Conservation (phyloP, 1,139 yeast genomes). For the Diutina pseudorugosa region DNA sequence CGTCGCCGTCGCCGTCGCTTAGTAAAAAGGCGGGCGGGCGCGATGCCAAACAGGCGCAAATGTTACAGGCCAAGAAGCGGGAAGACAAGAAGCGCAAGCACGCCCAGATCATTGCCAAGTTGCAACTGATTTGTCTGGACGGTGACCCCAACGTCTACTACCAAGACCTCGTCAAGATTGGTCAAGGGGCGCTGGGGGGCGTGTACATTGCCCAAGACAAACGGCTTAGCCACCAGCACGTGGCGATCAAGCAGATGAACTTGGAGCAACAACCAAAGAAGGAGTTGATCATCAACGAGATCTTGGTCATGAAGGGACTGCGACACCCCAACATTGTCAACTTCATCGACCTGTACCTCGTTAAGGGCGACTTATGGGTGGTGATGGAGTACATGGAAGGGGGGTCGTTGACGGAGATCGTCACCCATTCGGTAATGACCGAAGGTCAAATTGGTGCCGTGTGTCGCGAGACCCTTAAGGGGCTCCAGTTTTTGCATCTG, state of each 20-base stretch:
- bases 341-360: slow-evolving; percentile 72
- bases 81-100: slow-evolving; percentile 62
- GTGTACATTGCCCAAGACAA: slow-evolving; percentile 80
- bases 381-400: slow-evolving; percentile 99
- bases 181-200: slow-evolving; percentile 98
- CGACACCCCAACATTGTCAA: slow-evolving; percentile 88
- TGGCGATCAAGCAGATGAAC: slow-evolving; percentile 94
- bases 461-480: slow-evolving; percentile 79
- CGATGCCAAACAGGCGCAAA: slow-evolving; percentile 44
- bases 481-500: slow-evolving; percentile 77
- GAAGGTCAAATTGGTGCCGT: slow-evolving; percentile 98
- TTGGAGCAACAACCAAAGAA: slow-evolving; percentile 89
- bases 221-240: slow-evolving; percentile 34
- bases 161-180: slow-evolving; percentile 65
- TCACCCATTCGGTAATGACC: slow-evolving; percentile 87
- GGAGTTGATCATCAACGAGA: slow-evolving; percentile 84
- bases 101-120: slow-evolving; percentile 55
- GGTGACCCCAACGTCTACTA: slow-evolving; percentile 80
- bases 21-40: slow-evolving; percentile 31
- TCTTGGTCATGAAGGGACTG: slow-evolving; percentile 85
- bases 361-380: slow-evolving; percentile 80
- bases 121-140: slow-evolving; percentile 67
- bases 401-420: slow-evolving; percentile 90
- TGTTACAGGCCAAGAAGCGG: slow-evolving; percentile 54
- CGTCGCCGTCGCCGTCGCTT: slow-evolving; percentile 5